A percentile compares a stretch with the other conserved stretches of the same genome.
Conservation (phyloP, 345 rosid species). For the Sisymbrium altissimum region DNA sequence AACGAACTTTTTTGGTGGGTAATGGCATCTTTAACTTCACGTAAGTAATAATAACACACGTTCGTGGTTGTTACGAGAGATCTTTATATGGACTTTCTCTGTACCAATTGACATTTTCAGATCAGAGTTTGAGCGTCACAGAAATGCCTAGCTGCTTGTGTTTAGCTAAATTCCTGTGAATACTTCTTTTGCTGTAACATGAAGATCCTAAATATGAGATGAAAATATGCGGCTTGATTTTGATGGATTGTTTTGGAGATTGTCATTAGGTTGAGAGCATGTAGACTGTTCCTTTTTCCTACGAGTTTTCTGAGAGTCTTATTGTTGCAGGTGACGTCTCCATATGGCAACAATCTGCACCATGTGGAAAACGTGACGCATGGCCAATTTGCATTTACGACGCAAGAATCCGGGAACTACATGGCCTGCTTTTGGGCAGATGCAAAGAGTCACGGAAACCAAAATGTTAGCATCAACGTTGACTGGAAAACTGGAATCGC, state of each 20-base stretch:
- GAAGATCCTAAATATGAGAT: too few species aligned
- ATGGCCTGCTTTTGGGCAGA: slow-evolving; percentile 81
- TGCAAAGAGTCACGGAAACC: slow-evolving; percentile 25
- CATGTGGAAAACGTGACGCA: slow-evolving; percentile 56
- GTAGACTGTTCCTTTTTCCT: background rate
- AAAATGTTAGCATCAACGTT: slow-evolving; percentile 39
- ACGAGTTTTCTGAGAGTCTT: background rate
- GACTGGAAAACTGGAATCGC: slow-evolving; percentile 92
- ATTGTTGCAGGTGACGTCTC: slow-evolving; percentile 65
- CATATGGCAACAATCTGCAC: slow-evolving; percentile 70
- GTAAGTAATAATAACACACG: background rate
- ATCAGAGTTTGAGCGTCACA: background rate
- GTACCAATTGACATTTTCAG: background rate
- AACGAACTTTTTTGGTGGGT: background rate
- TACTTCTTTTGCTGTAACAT: background rate
- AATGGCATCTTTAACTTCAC: background rate
- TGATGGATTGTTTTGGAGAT: background rate
- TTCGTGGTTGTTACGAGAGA: background rate
- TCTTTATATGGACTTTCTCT: background rate
- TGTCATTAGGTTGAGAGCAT: background rate
- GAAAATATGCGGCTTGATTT: too few species aligned
- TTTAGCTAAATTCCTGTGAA: background rate
- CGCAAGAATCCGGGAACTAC: slow-evolving; percentile 75
- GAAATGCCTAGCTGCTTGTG: background rate
- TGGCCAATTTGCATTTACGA: slow-evolving; percentile 88